These are phyloP conservation scores for Symbiodinium pilosum DNA, from an alignment of 73 alveolate genomes.

Conservation along the genomic window DNA sequence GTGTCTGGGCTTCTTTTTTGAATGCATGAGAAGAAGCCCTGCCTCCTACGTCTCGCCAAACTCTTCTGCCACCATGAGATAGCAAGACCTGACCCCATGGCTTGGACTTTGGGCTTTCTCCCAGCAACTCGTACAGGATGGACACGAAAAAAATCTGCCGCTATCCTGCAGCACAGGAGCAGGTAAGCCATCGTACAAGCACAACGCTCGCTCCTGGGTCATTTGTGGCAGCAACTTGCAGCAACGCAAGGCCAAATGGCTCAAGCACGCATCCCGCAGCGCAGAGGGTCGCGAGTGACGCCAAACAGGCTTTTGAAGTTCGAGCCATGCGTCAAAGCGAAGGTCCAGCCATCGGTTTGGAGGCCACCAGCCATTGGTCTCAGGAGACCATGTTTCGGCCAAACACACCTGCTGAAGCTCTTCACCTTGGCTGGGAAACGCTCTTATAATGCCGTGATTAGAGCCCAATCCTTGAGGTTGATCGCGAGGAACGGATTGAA, in stretches of 20 bases:
- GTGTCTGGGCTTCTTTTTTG: too few species aligned
- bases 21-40: too few species aligned
- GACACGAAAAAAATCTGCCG: too few species aligned
- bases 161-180: background rate
- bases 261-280: background rate
- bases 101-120: too few species aligned
- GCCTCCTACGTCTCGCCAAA: slow-evolving; percentile 72
- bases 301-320: too few species aligned
- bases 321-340: slow-evolving; percentile 31
- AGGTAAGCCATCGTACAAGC: slow-evolving; percentile 51
- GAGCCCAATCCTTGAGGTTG: too few species aligned
- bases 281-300: too few species aligned
- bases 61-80: slow-evolving; percentile 35
- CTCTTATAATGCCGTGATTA: too few species aligned
- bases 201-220: slow-evolving; percentile 60
- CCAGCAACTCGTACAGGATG: too few species aligned
- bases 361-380: slow-evolving; percentile 94
- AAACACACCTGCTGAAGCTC: slow-evolving; percentile 36
- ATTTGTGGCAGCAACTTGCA: background rate
- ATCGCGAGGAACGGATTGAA: too few species aligned
- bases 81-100: slow-evolving; percentile 27
- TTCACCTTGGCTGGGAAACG: background rate
- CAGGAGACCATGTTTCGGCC: slow-evolving; percentile 75
- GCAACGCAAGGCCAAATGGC: background rate
- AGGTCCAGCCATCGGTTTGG: slow-evolving; percentile 72